These are phyloP conservation scores for Leccinum obscurum DNA, from an alignment of 768 basidiomycete species.

Conservation along the genomic window DNA sequence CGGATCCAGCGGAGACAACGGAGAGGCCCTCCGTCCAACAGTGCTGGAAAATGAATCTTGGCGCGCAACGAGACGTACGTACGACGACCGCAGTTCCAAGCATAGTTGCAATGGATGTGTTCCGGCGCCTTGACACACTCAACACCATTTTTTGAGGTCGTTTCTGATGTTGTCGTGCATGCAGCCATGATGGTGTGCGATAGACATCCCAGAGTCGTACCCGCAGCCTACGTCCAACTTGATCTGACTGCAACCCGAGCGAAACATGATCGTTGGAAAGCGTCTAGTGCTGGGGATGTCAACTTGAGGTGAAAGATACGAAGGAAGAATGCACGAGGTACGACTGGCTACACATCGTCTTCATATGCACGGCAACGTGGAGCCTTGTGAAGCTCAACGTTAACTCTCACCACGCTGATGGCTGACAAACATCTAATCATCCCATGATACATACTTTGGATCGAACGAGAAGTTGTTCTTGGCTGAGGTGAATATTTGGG, in stretches of 20 bases:
- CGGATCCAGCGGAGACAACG: too few relatives aligned
- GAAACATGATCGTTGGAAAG: neutral
- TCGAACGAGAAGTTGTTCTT: neutral
- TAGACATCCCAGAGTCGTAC: neutral
- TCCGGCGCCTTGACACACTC: neutral
- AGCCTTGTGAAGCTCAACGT: too few relatives aligned
- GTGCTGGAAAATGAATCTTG: neutral
- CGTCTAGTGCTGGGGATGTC: neutral
- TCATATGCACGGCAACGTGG: neutral
- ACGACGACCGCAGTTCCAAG: too few relatives aligned
- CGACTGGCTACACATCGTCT: too few relatives aligned
- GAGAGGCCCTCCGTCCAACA: too few relatives aligned
- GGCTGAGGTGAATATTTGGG: neutral
- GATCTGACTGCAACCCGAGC: neutral
- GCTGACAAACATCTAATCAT: neutral
- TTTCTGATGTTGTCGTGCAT: neutral
- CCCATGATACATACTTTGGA: neutral
- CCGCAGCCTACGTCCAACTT: neutral
- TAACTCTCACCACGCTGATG: neutral
- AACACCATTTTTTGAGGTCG: neutral
- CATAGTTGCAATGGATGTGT: neutral
- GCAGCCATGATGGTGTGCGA: neutral
- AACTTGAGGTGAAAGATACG: neutral
- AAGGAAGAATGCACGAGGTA: neutral
- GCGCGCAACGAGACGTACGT: slow-evolving; percentile 38